Conservation (phyloP, 139 green algal genomes). For the Tetradesmus obliquus region DNA sequence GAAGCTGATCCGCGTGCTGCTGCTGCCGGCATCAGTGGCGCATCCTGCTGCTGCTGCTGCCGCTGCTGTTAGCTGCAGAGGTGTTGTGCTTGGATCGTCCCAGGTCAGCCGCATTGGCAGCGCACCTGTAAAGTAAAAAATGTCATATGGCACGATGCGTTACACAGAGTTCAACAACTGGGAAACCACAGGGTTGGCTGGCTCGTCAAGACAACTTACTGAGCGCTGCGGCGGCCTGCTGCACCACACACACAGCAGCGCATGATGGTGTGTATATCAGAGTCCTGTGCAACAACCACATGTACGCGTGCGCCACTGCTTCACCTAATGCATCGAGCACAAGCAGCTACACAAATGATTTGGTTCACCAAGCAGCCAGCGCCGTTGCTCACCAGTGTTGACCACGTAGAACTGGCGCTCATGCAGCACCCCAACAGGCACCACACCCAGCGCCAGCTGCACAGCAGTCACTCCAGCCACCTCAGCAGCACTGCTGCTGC, state of each 20-base stretch:
- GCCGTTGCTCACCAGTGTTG: slow-evolving; percentile 10
- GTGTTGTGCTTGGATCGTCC: neutral
- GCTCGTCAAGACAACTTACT: no score
- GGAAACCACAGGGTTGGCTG: no score
- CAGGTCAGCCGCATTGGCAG: slow-evolving; percentile 9
- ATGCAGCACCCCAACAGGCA: neutral
- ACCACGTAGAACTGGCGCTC: slow-evolving; percentile 6
- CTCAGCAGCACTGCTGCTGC: neutral
- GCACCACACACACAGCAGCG: no score
- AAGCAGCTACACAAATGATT: no score
- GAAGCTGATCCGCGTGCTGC: neutral
- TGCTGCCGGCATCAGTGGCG: neutral
- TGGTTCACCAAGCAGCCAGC: no score
- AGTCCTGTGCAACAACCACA: no score
- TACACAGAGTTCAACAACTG: neutral
- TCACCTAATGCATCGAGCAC: no score
- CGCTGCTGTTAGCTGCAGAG: neutral
- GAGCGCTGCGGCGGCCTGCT: no score
- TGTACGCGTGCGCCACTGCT: no score
- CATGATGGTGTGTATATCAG: no score
- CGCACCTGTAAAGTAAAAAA: neutral
- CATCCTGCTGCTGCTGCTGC: neutral
- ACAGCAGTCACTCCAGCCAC: neutral
- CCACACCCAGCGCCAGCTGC: neutral
- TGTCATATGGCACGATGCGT: no score